phyloP scores from a whole-genome alignment of 768 basidiomycete genomes.

The Crassisporium funariophilum region DNA sequence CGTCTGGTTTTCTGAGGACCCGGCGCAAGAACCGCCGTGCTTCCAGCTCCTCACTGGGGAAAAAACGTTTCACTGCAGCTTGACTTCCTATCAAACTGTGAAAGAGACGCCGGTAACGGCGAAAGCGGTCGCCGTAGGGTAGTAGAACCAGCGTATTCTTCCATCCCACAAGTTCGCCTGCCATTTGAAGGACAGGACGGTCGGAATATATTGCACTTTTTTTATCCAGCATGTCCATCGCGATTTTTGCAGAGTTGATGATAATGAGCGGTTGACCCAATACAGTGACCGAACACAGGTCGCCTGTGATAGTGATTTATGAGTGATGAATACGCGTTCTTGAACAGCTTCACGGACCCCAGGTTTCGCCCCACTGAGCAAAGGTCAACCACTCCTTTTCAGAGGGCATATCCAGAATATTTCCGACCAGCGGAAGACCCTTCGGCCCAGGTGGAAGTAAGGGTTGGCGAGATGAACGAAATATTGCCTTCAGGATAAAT shows the following conservation, averaged over 20 bases:
- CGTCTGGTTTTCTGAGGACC: slow-evolving; percentile 48
- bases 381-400: slow-evolving; percentile 55
- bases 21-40: slow-evolving; percentile 49
- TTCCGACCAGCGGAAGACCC: slow-evolving; percentile 56
- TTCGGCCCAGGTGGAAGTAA: slow-evolving; percentile 54
- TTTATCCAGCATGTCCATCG: slow-evolving; percentile 64
- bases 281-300: slow-evolving; percentile 60
- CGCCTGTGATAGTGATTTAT: slow-evolving; percentile 38
- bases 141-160: slow-evolving; percentile 56
- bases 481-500: slow-evolving; percentile 32
- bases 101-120: slow-evolving; percentile 53
- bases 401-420: slow-evolving; percentile 52
- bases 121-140: slow-evolving; percentile 60
- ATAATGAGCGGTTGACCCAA: slow-evolving; percentile 62
- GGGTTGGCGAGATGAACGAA: slow-evolving; percentile 25
- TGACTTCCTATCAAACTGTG: slow-evolving; percentile 52
- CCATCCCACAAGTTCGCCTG: slow-evolving; percentile 59
- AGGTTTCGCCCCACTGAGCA: slow-evolving; percentile 52
- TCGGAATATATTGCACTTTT: slow-evolving; percentile 69
- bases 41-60: slow-evolving; percentile 47
- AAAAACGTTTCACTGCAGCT: slow-evolving; percentile 43
- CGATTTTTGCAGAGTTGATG: slow-evolving; percentile 51
- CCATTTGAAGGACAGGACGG: slow-evolving; percentile 58
- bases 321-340: background rate
- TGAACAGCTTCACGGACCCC: slow-evolving; percentile 36